Evolutionary conservation across 441 rosid genomes (phyloP), one percentile per base, ranked within the genome.

Genomic region (Adansonia madagascariensis): DNA sequence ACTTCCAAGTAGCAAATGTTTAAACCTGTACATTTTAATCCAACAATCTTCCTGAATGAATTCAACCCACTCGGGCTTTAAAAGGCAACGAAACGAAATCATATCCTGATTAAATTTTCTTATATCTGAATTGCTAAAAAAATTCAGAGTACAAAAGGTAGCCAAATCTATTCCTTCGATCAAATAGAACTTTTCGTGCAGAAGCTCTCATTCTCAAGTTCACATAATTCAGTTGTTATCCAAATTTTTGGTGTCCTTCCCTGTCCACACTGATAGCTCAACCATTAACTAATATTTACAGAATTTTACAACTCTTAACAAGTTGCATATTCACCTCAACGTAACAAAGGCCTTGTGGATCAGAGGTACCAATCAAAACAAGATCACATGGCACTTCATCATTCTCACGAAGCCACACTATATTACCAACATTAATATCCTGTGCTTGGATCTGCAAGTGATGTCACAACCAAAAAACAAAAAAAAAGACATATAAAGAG

Each of bases 301-400:
- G 41, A 12, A 52, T 7, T 75, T 75, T 14, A 75, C 39, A 65
- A 50, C 15, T 64, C 20, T 22, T 24, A 46, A 12, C 65, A 56
- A 77, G 75, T 49, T 55, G 50, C 35, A 72, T 52, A 75, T 55
- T 74, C 84, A 94, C 99, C 98, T 97, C 98, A 67, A 94, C 83
- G 84, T 94, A 94, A 84, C 98, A 97, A 75, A 94, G 53, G 62
- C 99, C 99, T 82, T 91, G 98, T 76, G 93, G 89, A 78, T 68
- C 99, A 57, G 99, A 94, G 41, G 97, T 89, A 78, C 99, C 99
- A 69, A 96, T 81, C 88, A 96, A 80, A 85, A 92, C 98, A 82
- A 96, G 91, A 91, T 96, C 99, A 80, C 99, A 94, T 55, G 99
- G 99, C 75, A 92, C 98, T 88, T 97, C 98, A 86, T 97, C 98